Percentiles rank a stretch among this genome's conserved stretches.
Conservation (phyloP, 768 basidiomycete genomes). For the Tulasnella sp. region DNA sequence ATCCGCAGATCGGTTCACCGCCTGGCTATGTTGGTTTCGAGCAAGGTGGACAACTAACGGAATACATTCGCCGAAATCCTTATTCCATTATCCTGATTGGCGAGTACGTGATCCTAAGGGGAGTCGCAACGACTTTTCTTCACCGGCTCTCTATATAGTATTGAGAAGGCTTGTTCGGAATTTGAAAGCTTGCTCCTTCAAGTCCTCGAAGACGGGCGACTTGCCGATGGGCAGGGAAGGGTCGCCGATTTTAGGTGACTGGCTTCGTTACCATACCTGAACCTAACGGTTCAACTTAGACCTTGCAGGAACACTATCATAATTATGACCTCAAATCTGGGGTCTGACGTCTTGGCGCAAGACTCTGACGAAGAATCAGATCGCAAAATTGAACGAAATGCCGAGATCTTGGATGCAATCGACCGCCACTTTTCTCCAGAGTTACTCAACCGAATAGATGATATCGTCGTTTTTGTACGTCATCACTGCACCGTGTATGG, state of each 20-base stretch:
- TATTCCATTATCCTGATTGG: conserved; percentile 84
- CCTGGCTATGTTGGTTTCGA: conserved; percentile 88
- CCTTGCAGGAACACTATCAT: conserved; percentile 74
- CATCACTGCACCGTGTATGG: too few species aligned
- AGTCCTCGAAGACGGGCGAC: conserved; percentile 26
- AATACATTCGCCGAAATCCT: conserved; percentile 88
- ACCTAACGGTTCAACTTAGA: too few species aligned
- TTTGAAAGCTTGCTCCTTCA: conserved; percentile 23
- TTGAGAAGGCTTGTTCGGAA: conserved; percentile 22
- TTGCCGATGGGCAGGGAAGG: conserved; percentile 23
- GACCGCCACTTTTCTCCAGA: conserved; percentile 88
- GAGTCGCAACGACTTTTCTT: too few species aligned
- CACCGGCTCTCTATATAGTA: not conserved
- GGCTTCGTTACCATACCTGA: too few species aligned
- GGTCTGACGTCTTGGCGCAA: conserved; percentile 50
- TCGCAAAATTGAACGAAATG: too few species aligned
- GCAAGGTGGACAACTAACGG: conserved; percentile 86
- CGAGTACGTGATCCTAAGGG: conserved; percentile 50
- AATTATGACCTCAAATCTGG: conserved; percentile 95
- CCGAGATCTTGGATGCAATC: conserved; percentile 77
- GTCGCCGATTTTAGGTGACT: conserved; percentile 40
- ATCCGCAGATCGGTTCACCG: conserved; percentile 42
- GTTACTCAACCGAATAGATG: conserved; percentile 88
- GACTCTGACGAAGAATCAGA: conserved; percentile 70
- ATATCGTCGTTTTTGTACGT: conserved; percentile 53